Percentiles rank a stretch among this genome's conserved stretches.
phyloP scores from a whole-genome alignment of 2,329 filamentous ascomycete genomes.

The Ceratocystis diversiconidia region DNA sequence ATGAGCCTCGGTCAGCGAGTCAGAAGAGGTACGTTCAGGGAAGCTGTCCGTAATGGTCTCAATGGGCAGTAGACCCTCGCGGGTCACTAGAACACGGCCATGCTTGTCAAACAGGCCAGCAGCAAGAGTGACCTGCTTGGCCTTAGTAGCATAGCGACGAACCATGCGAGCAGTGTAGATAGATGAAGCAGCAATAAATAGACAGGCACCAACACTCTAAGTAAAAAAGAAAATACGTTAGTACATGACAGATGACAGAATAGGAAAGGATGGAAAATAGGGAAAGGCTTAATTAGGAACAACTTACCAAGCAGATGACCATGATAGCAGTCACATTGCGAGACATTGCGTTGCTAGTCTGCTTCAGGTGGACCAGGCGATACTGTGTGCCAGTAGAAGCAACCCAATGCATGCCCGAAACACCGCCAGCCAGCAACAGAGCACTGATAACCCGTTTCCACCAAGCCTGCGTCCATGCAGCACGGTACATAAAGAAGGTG shows the following conservation, averaged over 20 bases:
- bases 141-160: slow-evolving; percentile 41
- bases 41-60: slow-evolving; percentile 70
- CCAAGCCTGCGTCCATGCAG: slow-evolving; percentile 64
- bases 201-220: slow-evolving; percentile 47
- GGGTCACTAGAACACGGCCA: slow-evolving; percentile 53
- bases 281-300: background rate
- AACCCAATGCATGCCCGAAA: slow-evolving; percentile 82
- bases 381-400: slow-evolving; percentile 59
- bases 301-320: slow-evolving; percentile 52
- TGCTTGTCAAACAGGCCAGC: slow-evolving; percentile 53
- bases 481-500: slow-evolving; percentile 64
- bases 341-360: slow-evolving; percentile 32
- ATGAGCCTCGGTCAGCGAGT: slow-evolving; percentile 62
- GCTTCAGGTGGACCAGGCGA: slow-evolving; percentile 35
- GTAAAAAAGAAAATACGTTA: background rate
- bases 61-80: slow-evolving; percentile 53
- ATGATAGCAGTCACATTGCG: slow-evolving; percentile 57
- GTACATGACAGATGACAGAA: too few species aligned
- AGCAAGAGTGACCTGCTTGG: slow-evolving; percentile 45
- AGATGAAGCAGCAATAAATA: slow-evolving; percentile 42
- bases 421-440: slow-evolving; percentile 53
- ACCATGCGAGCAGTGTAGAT: slow-evolving; percentile 39
- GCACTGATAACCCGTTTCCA: slow-evolving; percentile 59
- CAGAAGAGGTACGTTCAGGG: slow-evolving; percentile 46
- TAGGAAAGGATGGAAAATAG: too few species aligned